Evolutionary conservation across 2,329 filamentous ascomycete genomes (phyloP), one percentile per base, ranked within the genome.

Genomic region (Aspergillus thermomutatus): DNA sequence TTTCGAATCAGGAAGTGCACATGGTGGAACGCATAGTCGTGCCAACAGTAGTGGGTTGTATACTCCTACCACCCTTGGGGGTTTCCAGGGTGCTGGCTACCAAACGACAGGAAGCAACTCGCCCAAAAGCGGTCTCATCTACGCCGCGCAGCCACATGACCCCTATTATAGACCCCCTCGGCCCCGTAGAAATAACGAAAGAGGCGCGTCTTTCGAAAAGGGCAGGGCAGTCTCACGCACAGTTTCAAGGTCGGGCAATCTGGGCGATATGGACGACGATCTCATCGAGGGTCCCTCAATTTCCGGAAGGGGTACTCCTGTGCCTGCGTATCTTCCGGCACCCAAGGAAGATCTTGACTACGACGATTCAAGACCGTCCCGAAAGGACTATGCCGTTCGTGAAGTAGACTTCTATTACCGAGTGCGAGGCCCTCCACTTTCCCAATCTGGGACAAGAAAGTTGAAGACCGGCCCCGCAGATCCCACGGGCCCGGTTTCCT

Each of bases 371-470:
- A 60, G 72, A 64, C 62, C 78, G 75, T 56, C 87, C 85, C 82
- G 86, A 49, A 87, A 89, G 1, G 93, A 99, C 69, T 97, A 97
- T 69, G 88, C 92, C 1, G 94, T 93, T 0, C 88, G 94, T 55
- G 94, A 99, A 73, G 91, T 95, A 0, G 94, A 99, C 72, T 96
- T 96, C 67, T 97, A 97, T 75, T 97, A 99, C 67, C 90, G 92
- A 9, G 89, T 96, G 19, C 86, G 94, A 34, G 94, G 94, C 0
- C 91, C 92, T 21, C 91, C 93, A 1, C 78, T 97, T 11, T 92
- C 91, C 1, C 90, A 91, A 58, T 86, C 86, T 3, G 89, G 89
- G 0, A 91, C 90, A 21, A 84, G 94, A 50, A 93, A 90, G 70
- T 80, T 97, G 51, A 93, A 94, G 67, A 99, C 94, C 4, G 94